Base-by-base conservation (phyloP, 2,329 filamentous ascomycete species). In the Chrysosporium queenslandicum region DNA sequence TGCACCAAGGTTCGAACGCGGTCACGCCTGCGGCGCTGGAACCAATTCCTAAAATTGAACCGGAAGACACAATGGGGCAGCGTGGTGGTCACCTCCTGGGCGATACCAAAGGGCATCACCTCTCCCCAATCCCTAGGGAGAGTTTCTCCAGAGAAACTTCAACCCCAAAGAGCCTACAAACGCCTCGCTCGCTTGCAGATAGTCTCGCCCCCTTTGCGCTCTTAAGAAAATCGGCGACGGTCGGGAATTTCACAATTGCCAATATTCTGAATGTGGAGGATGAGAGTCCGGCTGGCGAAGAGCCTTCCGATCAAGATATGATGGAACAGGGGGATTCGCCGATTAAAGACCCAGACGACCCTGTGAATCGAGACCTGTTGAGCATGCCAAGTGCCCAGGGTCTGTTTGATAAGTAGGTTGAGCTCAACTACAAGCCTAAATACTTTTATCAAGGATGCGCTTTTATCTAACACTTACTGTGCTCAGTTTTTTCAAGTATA, bases 401-500 rank as follows among this genome's bases (percentile, higher is more conserved):
- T n/a, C 54, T 68, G 5, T 67, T 64, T 55, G 60, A 63, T 23
- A 61, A 54, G 63, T 65, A 51, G 40, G 56, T 50, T 36, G 6
- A 12, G 14, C 21, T 46, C 32, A n/a, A 23, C 14, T 7, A 25
- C 1, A 23, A 9, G 4, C 16, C 21, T 8, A 6, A 29, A 23
- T 40, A 32, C 23, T 34, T 34, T 29, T 30, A 8, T 37, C 14
- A 5, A 16, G 34, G 4, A 11, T 23, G 16, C 27, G 3, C 14
- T 40, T 20, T 29, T 14, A 42, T 52, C 27, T 39, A 36, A 40
- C 42, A 27, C 2, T 7, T 21, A 21, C 1, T 37, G 18, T 12
- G 12, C 14, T 5, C 16, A 69, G 69, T 18, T 72, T 71, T 53
- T 67, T 72, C 53, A 57, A 58, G 23, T 65, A 64, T 46, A 59